Evolutionary conservation across 441 rosid species (phyloP), one percentile per base, ranked within the genome.

Genomic region (Aleurites moluccanus): DNA sequence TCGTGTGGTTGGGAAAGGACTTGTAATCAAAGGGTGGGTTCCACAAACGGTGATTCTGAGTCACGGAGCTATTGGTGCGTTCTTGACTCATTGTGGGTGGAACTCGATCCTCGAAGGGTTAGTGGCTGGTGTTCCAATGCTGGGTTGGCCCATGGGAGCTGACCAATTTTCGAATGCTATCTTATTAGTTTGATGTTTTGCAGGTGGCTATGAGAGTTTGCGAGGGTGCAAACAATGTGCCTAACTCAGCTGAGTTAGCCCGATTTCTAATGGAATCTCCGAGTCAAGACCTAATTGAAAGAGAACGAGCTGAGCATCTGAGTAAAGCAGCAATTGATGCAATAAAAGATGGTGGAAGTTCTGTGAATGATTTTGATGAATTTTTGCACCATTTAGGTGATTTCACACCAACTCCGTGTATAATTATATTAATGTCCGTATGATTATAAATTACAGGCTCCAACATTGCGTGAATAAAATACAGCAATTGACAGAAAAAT

Each of bases 81-180:
- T 88, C 75, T 30, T 84, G 73, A 87, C 87, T 60, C 92, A 85
- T 49, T 87, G 88, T 57, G 89, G 92, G 44, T 86, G 90, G 90
- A 88, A 86, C 83, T 88, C 90, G 40, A 73, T 77, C 38, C 18
- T 80, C 3, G 88, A 88, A 76, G 86, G 80, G 33, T 53, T 85
- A 3, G 83, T 76, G 63, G 83, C 82, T 0, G 86, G 90, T 27
- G 81, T 69, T n/a, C 68, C 82, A 78, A 69, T 86, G 60, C 50
- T 87, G 82, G 85, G 80, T 4, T 87, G 89, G 89, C 86, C 88
- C 1, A 83, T 85, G 90, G 85, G 78, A 63, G 88, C 87, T 23
- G 89, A 87, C 73, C 86, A 86, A 73, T 81, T 80, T 56, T 76
- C 79, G 2, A 69, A 80, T 38, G 84, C 83, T 1, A 78, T 15